phyloP scores from a whole-genome alignment of 176 grass and related monocot genomes.

The Triticum monococcum region DNA sequence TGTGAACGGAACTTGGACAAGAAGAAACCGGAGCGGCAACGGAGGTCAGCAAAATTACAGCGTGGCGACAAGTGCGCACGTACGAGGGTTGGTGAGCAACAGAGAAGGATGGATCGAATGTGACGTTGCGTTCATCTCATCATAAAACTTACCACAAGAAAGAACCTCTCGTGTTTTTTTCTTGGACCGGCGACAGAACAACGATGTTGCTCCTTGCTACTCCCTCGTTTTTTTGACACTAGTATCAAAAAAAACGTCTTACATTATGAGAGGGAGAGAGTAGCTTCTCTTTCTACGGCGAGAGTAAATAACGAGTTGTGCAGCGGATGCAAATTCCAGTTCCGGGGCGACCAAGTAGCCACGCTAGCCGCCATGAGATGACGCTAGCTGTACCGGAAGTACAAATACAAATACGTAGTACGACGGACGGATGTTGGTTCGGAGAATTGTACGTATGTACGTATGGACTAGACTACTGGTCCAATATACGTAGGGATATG shows the following conservation, averaged over 20 bases:
- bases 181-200: not conserved
- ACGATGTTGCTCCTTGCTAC: too few relatives aligned
- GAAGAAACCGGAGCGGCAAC: not conserved
- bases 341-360: too few relatives aligned
- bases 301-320: too few relatives aligned
- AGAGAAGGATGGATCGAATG: not conserved
- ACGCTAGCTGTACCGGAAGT: not conserved
- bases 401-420: not conserved
- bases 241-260: too few relatives aligned
- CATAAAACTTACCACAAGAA: not conserved
- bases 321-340: too few relatives aligned
- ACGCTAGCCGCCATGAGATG: too few relatives aligned
- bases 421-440: not conserved
- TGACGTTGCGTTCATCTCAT: not conserved
- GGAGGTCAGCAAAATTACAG: not conserved
- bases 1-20: not conserved
- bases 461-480: too few relatives aligned
- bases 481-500: not conserved
- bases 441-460: not conserved
- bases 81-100: slow-evolving; percentile 21
- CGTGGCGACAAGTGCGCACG: not conserved
- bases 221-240: too few relatives aligned
- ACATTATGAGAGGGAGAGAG: too few relatives aligned
- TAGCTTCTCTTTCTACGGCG: too few relatives aligned
- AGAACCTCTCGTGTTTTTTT: not conserved